A percentile compares a stretch with the other conserved stretches of the same genome.
phyloP scores from a whole-genome alignment of 2,329 filamentous ascomycete species.

The Zelopaecilomyces penicillatus region DNA sequence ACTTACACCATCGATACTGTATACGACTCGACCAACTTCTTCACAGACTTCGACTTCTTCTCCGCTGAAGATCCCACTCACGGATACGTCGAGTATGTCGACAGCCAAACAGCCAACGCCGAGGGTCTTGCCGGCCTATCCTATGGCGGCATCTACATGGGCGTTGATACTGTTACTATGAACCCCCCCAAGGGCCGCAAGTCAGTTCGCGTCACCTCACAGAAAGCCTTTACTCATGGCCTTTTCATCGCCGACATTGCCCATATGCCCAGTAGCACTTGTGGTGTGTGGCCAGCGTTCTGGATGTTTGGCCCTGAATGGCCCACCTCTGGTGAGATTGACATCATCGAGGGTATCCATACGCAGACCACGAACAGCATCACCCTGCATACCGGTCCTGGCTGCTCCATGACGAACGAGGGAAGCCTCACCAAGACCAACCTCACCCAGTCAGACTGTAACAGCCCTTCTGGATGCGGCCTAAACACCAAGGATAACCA shows the following conservation, averaged over 20 bases:
- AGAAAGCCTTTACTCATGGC: constrained; percentile 56
- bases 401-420: constrained; percentile 47
- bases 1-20: constrained; percentile 38
- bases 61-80: constrained; percentile 57
- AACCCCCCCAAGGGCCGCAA: constrained; percentile 52
- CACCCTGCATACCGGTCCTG: constrained; percentile 57
- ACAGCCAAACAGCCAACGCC: constrained; percentile 47
- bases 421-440: constrained; percentile 38
- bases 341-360: constrained; percentile 74
- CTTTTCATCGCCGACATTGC: constrained; percentile 65
- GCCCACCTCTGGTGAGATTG: constrained; percentile 66
- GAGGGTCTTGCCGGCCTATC: constrained; percentile 49
- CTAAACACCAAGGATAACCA: constrained; percentile 41
- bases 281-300: constrained; percentile 70
- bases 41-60: constrained; percentile 49
- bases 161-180: constrained; percentile 54
- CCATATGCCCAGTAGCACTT: constrained; percentile 66
- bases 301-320: constrained; percentile 61
- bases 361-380: constrained; percentile 48
- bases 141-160: constrained; percentile 54
- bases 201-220: constrained; percentile 63
- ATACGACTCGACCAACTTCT: constrained; percentile 48
- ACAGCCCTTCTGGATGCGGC: constrained; percentile 51
- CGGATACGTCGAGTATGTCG: constrained; percentile 65
- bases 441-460: constrained; percentile 46